A percentile compares a stretch with the other conserved stretches of the same genome.
These are phyloP conservation scores for Aphanomyces invadans DNA, from an alignment of 352 stramenopile genomes.

Conservation along the genomic window DNA sequence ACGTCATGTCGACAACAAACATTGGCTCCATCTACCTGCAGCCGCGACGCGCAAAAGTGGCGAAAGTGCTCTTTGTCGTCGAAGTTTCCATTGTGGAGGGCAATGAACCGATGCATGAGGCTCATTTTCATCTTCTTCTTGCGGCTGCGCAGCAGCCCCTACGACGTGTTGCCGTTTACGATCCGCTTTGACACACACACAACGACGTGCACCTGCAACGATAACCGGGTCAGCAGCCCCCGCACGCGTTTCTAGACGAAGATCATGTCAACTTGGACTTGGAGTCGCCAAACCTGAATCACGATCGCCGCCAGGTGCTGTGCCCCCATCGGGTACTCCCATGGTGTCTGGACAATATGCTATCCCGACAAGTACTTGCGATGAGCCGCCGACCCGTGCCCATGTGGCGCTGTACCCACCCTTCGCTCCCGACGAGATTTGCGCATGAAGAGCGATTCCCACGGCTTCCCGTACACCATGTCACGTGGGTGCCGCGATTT, in stretches of 20 bases:
- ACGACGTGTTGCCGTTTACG: too few species aligned
- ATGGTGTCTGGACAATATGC: constrained; percentile 58
- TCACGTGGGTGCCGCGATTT: background rate
- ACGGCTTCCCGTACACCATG: constrained; percentile 19
- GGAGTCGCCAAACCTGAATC: constrained; percentile 40
- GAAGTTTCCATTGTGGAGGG: constrained; percentile 37
- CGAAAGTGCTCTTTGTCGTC: constrained; percentile 50
- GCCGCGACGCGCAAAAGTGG: constrained; percentile 43
- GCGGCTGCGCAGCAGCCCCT: background rate
- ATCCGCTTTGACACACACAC: background rate
- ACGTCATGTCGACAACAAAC: background rate
- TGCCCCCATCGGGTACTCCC: constrained; percentile 75
- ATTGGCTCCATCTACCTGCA: too few species aligned
- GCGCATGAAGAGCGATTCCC: constrained; percentile 76
- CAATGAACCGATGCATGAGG: constrained; percentile 72
- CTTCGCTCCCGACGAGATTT: constrained; percentile 57
- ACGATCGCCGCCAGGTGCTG: constrained; percentile 67
- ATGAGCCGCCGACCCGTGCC: too few species aligned
- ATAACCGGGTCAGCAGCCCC: constrained; percentile 49
- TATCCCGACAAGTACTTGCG: too few species aligned
- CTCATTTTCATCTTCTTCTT: constrained; percentile 26
- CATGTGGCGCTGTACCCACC: constrained; percentile 26
- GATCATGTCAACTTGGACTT: background rate
- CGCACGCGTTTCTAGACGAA: constrained; percentile 43
- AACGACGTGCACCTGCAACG: background rate